phyloP scores from a whole-genome alignment of 768 basidiomycete species.

The Trametes cingulata region DNA sequence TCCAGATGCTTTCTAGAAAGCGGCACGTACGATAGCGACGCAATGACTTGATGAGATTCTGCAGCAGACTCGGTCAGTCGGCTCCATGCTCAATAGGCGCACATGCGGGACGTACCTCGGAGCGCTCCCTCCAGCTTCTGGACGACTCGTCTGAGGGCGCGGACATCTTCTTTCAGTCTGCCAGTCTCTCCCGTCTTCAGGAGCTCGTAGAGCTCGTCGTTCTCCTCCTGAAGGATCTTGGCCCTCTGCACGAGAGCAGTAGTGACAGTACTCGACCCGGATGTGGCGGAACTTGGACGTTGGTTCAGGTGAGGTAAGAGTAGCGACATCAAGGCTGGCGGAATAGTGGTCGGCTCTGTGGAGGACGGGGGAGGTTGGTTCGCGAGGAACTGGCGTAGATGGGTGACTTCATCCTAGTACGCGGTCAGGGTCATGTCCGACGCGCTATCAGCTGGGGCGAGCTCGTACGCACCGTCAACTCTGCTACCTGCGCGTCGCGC shows the following conservation, averaged over 20 bases:
- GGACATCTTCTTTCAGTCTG: slow-evolving; percentile 79
- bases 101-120: slow-evolving; percentile 52
- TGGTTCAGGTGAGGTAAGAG: slow-evolving; percentile 66
- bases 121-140: slow-evolving; percentile 72
- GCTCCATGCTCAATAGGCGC: background rate
- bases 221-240: slow-evolving; percentile 78
- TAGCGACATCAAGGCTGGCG: slow-evolving; percentile 67
- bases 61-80: slow-evolving; percentile 5
- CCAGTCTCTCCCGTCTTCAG: slow-evolving; percentile 77
- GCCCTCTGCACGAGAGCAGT: slow-evolving; percentile 77
- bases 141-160: slow-evolving; percentile 65
- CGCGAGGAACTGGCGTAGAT: slow-evolving; percentile 64
- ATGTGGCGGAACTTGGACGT: slow-evolving; percentile 32
- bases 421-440: slow-evolving; percentile 14
- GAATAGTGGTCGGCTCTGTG: slow-evolving; percentile 66
- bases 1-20: background rate
- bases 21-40: slow-evolving; percentile 65
- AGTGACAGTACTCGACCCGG: slow-evolving; percentile 51
- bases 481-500: slow-evolving; percentile 69
- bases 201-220: slow-evolving; percentile 81
- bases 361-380: slow-evolving; percentile 60
- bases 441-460: slow-evolving; percentile 14
- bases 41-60: slow-evolving; percentile 81
- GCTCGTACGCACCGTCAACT: slow-evolving; percentile 62
- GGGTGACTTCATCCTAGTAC: slow-evolving; percentile 69